Evolutionary conservation across 768 basidiomycete genomes (phyloP), one percentile per base, ranked within the genome.

Genomic region (Podaxis pistillaris): DNA sequence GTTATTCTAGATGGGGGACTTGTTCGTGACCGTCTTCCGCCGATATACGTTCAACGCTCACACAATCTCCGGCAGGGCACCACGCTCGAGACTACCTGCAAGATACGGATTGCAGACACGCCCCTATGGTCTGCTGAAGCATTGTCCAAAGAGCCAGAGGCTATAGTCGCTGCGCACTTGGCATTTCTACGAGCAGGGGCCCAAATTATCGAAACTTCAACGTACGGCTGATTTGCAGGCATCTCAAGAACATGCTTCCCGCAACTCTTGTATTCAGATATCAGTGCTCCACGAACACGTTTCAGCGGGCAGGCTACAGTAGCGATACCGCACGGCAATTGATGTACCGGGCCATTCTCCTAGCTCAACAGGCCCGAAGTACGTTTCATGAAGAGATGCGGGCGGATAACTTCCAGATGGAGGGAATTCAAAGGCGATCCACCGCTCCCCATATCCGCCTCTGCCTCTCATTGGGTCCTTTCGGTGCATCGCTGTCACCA

Each of bases 61-160:
- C 26, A 50, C 9, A 28, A 24, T 12, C 7, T 15, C 11, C 13
- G 22, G 12, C 67, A 91, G 90, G 89, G 89, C 44, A 84, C 85
- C 6, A 84, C 81, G 0, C 75, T 90, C 19, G 86, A 89, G 67
- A 79, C 81, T 50, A 70, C 76, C 24, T 78, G 83, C 68, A 71
- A 76, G 41, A 61, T 79, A 37, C 74, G 81, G 64, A 81, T 85
- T 50, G 76, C 84, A 1, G 71, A 81, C 37, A 81, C 82, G 1
- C 80, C 86, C 1, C 73, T 94, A 24, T 93, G 91, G 92, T 93
- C 91, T 13, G 84, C 87, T 0, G 81, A 85, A 57, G 80, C 87
- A 8, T 73, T 88, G 11, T 72, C 77, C 13, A 78, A 84, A 33
- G 75, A 86, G 41, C 83, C 86, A 0, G 79, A 81, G 13, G 73